These are phyloP conservation scores for Rhizoctonia solani DNA, from an alignment of 1,284 basidiomycete species.

Conservation along the genomic window DNA sequence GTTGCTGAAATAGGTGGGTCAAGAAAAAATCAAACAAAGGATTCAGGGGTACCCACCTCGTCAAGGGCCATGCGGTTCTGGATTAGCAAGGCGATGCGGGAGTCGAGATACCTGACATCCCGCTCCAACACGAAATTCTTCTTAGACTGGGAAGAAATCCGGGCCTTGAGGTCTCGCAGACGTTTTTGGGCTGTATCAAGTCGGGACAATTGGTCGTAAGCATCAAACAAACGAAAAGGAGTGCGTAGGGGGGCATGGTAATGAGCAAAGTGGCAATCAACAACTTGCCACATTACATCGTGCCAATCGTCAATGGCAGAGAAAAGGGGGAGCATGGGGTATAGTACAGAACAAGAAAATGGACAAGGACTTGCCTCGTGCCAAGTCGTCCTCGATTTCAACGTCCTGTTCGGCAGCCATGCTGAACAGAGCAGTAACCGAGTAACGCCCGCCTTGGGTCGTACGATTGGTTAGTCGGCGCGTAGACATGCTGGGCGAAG, in stretches of 20 bases:
- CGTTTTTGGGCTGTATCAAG: constrained; percentile 82
- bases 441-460: constrained; percentile 82
- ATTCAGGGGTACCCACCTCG: constrained; percentile 45
- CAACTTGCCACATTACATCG: background rate
- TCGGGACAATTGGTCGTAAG: background rate
- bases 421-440: constrained; percentile 93
- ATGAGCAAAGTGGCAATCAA: background rate
- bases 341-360: background rate
- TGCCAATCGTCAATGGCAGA: background rate
- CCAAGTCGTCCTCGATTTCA: constrained; percentile 97
- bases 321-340: background rate
- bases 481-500: constrained; percentile 29
- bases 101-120: constrained; percentile 97
- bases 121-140: constrained; percentile 99
- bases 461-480: constrained; percentile 78
- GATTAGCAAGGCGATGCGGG: constrained; percentile 95
- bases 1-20: constrained; percentile 59
- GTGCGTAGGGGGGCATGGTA: background rate
- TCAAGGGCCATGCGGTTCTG: constrained; percentile 98
- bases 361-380: constrained; percentile 69
- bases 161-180: constrained; percentile 92
- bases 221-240: background rate
- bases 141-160: constrained; percentile 97
- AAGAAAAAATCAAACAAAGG: background rate
- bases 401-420: constrained; percentile 99